Evolutionary conservation across 2,329 filamentous ascomycete species (phyloP).

Genomic region (Fusarium goolgardi): DNA sequence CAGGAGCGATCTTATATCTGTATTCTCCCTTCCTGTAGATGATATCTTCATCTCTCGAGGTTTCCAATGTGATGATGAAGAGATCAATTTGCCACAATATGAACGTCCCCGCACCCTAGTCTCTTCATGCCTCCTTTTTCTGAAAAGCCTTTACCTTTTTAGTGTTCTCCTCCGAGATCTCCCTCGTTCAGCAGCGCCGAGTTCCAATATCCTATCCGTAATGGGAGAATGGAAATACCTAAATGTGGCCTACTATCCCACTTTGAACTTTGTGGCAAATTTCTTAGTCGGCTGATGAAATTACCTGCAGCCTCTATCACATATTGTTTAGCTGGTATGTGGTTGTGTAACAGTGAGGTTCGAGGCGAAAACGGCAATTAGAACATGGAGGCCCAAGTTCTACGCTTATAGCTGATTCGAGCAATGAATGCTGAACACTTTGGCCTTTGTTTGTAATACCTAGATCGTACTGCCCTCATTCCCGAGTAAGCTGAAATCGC

Average conservation of each 20-base stretch:
- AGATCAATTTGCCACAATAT: not conserved
- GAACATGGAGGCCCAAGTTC: fast-evolving
- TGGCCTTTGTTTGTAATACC: not conserved
- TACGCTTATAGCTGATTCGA: fast-evolving
- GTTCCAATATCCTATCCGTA: not conserved
- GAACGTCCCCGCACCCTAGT: not conserved
- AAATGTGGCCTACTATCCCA: not conserved
- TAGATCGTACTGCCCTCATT: fast-evolving
- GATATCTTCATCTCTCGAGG: not conserved
- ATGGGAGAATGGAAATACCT: not conserved
- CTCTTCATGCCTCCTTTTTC: not conserved
- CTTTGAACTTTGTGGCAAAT: not conserved
- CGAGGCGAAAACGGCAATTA: not conserved
- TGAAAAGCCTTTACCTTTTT: not conserved
- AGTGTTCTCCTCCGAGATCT: not conserved
- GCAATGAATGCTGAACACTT: not conserved
- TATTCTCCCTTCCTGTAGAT: fast-evolving
- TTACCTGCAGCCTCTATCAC: not conserved
- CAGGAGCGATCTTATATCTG: not conserved
- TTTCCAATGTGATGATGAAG: not conserved
- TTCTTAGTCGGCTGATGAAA: not conserved
- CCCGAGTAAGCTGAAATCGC: not conserved
- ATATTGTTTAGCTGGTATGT: not conserved
- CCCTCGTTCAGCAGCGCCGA: not conserved
- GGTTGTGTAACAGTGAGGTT: not conserved